Conservation (phyloP, 1,284 basidiomycete species). For the Tilletia setariae region DNA sequence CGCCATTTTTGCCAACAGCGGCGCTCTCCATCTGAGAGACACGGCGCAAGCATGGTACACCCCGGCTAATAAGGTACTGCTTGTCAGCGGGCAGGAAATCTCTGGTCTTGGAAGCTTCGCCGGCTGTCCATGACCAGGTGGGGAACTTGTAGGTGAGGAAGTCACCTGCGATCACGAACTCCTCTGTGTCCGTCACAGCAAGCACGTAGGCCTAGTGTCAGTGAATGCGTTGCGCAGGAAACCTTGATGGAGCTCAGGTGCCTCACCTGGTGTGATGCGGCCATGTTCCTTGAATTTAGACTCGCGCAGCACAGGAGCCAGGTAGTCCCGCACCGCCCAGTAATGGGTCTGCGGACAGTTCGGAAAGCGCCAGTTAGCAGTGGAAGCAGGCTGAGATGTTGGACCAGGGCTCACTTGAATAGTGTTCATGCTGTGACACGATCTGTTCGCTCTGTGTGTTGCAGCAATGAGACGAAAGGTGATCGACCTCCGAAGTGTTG, state of each 20-base stretch:
- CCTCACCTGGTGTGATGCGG: slow-evolving; percentile 81
- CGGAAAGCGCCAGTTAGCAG: neutral
- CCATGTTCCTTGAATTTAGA: slow-evolving; percentile 99
- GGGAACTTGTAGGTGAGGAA: slow-evolving; percentile 51
- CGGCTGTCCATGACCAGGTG: slow-evolving; percentile 50
- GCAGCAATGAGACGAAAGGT: neutral
- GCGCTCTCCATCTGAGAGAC: slow-evolving; percentile 42
- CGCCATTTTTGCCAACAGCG: slow-evolving; percentile 21
- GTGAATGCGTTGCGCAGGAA: neutral
- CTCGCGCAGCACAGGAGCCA: slow-evolving; percentile 92
- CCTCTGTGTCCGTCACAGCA: slow-evolving; percentile 33
- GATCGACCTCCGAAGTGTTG: neutral
- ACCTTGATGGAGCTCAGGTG: neutral
- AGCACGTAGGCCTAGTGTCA: neutral
- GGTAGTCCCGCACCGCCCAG: slow-evolving; percentile 92
- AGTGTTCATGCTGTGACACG: slow-evolving; percentile 20
- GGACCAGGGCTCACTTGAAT: slow-evolving; percentile 19
- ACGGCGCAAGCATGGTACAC: slow-evolving; percentile 48
- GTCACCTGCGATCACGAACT: slow-evolving; percentile 52
- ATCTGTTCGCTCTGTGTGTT: neutral
- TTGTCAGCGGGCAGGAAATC: slow-evolving; percentile 92
- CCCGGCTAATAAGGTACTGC: slow-evolving; percentile 76
- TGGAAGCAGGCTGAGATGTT: neutral
- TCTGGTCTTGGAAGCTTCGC: slow-evolving; percentile 71
- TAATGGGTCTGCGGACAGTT: slow-evolving; percentile 68